Percentiles rank a stretch among this genome's conserved stretches.
phyloP scores from a whole-genome alignment of 345 rosid genomes.

The Boechera retrofracta region DNA sequence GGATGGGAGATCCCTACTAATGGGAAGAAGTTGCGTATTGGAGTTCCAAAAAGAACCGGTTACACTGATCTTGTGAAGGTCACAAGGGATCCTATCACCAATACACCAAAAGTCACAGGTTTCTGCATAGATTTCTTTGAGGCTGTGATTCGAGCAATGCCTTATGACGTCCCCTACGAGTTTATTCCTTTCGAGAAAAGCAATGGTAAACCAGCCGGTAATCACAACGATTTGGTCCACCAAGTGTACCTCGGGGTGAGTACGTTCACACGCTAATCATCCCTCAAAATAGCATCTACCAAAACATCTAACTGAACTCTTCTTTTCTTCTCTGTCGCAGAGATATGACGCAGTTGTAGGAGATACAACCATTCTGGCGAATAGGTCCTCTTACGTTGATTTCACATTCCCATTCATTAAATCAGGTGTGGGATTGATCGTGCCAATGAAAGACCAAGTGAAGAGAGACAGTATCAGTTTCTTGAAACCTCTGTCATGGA shows the following conservation, averaged over 20 bases:
- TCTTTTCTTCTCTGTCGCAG: slow-evolving; percentile 24
- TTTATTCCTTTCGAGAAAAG: slow-evolving; percentile 42
- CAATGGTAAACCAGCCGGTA: slow-evolving; percentile 39
- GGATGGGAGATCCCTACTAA: slow-evolving; percentile 63
- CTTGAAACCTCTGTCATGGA: too few species aligned
- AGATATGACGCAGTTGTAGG: slow-evolving; percentile 64
- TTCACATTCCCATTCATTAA: slow-evolving; percentile 67
- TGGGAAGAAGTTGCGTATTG: slow-evolving; percentile 50
- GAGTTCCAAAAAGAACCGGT: slow-evolving; percentile 52
- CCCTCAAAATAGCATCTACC: neutral
- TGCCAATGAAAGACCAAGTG: slow-evolving; percentile 41
- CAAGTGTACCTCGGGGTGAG: slow-evolving; percentile 58
- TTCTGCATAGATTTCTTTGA: slow-evolving; percentile 55
- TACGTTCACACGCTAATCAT: neutral
- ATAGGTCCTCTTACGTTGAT: slow-evolving; percentile 64
- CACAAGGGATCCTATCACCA: slow-evolving; percentile 37
- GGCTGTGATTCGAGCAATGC: slow-evolving; percentile 50
- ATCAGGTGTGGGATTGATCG: slow-evolving; percentile 66
- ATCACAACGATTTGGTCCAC: slow-evolving; percentile 49
- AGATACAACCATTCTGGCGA: slow-evolving; percentile 58
- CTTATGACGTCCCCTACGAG: slow-evolving; percentile 53
- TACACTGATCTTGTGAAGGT: slow-evolving; percentile 51
- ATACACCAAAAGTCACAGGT: slow-evolving; percentile 28
- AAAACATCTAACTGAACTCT: neutral
- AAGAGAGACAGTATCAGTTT: slow-evolving; percentile 50